phyloP scores from a whole-genome alignment of 2,329 filamentous ascomycete species.

The Colletotrichum simmondsii region DNA sequence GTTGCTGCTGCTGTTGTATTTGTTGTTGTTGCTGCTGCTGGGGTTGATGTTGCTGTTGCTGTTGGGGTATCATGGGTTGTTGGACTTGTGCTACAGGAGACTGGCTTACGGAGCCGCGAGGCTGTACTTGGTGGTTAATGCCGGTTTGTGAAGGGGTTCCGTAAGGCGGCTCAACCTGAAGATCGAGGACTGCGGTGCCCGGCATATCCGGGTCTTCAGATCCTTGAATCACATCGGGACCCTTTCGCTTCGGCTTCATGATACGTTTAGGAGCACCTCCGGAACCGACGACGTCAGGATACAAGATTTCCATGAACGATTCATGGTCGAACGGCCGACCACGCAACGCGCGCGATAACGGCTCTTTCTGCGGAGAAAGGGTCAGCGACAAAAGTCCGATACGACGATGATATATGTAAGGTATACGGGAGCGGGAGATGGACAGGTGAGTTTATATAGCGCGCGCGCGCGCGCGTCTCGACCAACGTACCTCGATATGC shows the following conservation, averaged over 20 bases:
- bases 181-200: constrained; percentile 58
- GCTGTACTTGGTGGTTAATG: constrained; percentile 37
- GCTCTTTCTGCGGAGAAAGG: constrained; percentile 59
- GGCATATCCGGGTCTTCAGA: constrained; percentile 59
- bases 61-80: constrained; percentile 38
- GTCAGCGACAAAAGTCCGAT: constrained; percentile 35
- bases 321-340: constrained; percentile 70
- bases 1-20: constrained; percentile 33
- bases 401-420: background rate
- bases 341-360: constrained; percentile 65
- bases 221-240: constrained; percentile 55
- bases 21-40: constrained; percentile 33
- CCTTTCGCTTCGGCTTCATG: constrained; percentile 64
- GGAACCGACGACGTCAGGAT: constrained; percentile 69
- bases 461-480: background rate
- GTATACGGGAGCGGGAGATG: background rate
- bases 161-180: constrained; percentile 50
- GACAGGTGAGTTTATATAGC: background rate
- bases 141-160: constrained; percentile 35
- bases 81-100: constrained; percentile 39
- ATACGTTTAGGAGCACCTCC: constrained; percentile 69
- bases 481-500: constrained; percentile 64
- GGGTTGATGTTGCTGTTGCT: constrained; percentile 35
- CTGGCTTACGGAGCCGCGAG: constrained; percentile 42
- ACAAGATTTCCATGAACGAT: constrained; percentile 69